A percentile compares a stretch with the other conserved stretches of the same genome.
These are phyloP conservation scores for Penicillium sumatraense DNA, from an alignment of 2,329 filamentous ascomycete genomes.

Conservation along the genomic window DNA sequence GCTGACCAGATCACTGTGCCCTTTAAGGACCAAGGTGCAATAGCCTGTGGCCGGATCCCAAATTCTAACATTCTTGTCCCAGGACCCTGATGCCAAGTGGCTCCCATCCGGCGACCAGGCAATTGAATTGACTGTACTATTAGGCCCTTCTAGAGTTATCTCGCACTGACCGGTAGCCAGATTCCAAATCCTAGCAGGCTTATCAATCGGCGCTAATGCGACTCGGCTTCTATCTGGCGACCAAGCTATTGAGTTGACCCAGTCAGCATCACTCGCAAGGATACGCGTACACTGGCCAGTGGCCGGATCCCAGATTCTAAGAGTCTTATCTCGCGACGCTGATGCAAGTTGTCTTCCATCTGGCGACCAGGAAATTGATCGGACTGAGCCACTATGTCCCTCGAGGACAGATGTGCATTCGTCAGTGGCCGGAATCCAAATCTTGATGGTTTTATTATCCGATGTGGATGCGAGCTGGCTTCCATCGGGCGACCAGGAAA, in stretches of 20 bases:
- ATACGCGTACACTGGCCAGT: neutral
- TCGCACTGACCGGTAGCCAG: neutral
- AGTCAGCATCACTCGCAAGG: neutral
- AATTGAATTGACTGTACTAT: conserved; percentile 11
- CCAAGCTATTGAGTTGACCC: neutral
- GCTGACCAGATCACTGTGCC: neutral
- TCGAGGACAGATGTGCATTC: neutral
- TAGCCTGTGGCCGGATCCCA: conserved; percentile 2
- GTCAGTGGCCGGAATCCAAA: conserved; percentile 3
- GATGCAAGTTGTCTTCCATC: neutral
- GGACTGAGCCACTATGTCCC: conserved; percentile 9
- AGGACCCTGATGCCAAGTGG: neutral
- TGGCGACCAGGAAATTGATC: conserved; percentile 28
- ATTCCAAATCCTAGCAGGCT: neutral
- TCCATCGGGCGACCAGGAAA: neutral
- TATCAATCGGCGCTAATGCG: neutral
- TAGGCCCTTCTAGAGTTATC: conserved; percentile 7
- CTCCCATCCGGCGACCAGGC: conserved; percentile 24
- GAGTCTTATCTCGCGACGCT: neutral
- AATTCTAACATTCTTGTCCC: neutral
- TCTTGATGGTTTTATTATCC: neutral
- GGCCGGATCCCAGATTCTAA: neutral
- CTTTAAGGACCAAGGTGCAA: conserved; percentile 10
- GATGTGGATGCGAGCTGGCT: conserved; percentile 3
- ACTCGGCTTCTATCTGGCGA: neutral